Evolutionary conservation across 2,329 filamentous ascomycete genomes (phyloP), one percentile per base, ranked within the genome.

Genomic region (Sordariomycetes sp.): DNA sequence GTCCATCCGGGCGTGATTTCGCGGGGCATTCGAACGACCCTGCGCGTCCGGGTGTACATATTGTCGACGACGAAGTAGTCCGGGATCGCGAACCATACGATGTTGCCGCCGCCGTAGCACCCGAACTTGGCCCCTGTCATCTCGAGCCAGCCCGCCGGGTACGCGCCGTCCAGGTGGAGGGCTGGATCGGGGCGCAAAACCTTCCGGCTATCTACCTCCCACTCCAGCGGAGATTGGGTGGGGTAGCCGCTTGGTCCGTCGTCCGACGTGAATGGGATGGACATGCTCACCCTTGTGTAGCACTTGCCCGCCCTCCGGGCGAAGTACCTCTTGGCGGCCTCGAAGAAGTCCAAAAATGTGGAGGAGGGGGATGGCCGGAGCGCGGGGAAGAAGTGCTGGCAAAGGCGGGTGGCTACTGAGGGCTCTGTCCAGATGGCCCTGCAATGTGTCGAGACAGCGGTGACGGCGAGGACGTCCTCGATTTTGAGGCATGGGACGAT

Each of bases 311-410:
- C 32, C 35, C 54, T n/a, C 16, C 54, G 54, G 35, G 22, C 22
- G 22, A 55, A 48, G 35, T 43, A 55, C 54, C 8, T 25, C 16
- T 22, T 37, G 24, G 37, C 32, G 18, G 37, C 54, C 22, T 18
- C 25, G 28, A 20, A 37, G 54, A 55, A 55, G 37, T 22, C 22
- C 2, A 35, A 35, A 16, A 55, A 55, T 11, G 54, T 48, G 18
- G 22, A 37, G 20, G 54, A 35, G 6, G n/a, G 35, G 8, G 20
- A n/a, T n/a, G n/a, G n/a, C n/a, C n/a, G 34, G 6, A 70, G 59
- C 0, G 67, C 69, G 0, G 68, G 65, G 32, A 68, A 70, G 53
- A 69, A 65, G 24, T 58, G 58, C 4, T 60, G 61, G 46, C 65
- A 65, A 5, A 69, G 60, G 2, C 58, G 59, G 0, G 53, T 35